A percentile compares a stretch with the other conserved stretches of the same genome.
Evolutionary conservation across 371 early-diverging fungal genomes (phyloP).

Genomic region (Apophysomyces ossiformis): DNA sequence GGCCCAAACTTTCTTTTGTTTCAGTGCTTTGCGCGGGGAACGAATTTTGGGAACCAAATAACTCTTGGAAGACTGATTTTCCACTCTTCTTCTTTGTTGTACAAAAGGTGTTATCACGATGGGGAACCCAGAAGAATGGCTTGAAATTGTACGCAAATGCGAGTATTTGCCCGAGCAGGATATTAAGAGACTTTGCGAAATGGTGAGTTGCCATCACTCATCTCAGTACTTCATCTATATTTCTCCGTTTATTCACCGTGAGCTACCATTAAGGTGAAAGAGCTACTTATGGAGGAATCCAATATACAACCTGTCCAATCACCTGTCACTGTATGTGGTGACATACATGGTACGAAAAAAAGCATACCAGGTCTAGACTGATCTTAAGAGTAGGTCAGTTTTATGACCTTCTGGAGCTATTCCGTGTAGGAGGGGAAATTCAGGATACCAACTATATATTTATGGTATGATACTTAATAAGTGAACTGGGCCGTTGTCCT

Average conservation of each 20-base stretch:
- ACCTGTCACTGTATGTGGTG: conserved; percentile 99
- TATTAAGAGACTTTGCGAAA: conserved; percentile 95
- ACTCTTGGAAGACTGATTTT: conserved; percentile 3
- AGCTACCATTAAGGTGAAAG: conserved; percentile 75
- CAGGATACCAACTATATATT: conserved; percentile 99
- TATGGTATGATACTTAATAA: conserved; percentile 68
- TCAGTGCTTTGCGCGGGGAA: not conserved
- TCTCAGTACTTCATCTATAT: conserved; percentile 8
- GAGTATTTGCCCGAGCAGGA: conserved; percentile 92
- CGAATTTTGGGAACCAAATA: conserved; percentile 6
- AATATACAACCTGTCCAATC: conserved; percentile 95
- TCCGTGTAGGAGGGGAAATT: conserved; percentile 97
- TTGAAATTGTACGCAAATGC: conserved; percentile 72
- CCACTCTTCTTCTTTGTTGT: conserved; percentile 1
- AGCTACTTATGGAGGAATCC: conserved; percentile 93
- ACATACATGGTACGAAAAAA: conserved; percentile 85
- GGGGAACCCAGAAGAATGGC: conserved; percentile 71
- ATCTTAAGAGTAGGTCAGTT: conserved; percentile 78
- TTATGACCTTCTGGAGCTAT: conserved; percentile 98
- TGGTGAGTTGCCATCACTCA: conserved; percentile 46
- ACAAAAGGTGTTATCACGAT: conserved; percentile 31
- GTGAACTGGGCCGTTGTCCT: not conserved
- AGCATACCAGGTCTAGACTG: conserved; percentile 1
- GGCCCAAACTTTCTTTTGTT: not conserved
- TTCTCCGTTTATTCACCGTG: conserved; percentile 37